phyloP scores from a whole-genome alignment of 768 basidiomycete genomes.

The Phylloporus sp. region DNA sequence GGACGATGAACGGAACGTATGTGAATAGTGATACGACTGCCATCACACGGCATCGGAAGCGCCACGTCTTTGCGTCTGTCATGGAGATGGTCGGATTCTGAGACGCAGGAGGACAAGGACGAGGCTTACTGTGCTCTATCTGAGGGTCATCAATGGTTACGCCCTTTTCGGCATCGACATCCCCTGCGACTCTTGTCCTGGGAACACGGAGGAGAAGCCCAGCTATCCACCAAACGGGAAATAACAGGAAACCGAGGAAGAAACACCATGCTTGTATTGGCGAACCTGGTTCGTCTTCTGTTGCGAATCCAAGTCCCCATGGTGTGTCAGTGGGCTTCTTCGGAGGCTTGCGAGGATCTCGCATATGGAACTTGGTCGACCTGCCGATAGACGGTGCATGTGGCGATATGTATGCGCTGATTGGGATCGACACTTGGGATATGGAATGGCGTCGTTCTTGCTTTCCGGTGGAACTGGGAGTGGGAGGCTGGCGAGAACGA shows the following conservation, averaged over 20 bases:
- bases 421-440: constrained; percentile 73
- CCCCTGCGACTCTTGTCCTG: constrained; percentile 58
- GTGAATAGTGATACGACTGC: constrained; percentile 62
- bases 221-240: constrained; percentile 66
- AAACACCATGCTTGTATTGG: constrained; percentile 75
- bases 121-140: constrained; percentile 63
- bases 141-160: constrained; percentile 78
- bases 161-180: constrained; percentile 55
- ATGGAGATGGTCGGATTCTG: constrained; percentile 4
- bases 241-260: constrained; percentile 63
- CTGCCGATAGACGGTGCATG: constrained; percentile 68
- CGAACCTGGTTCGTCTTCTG: constrained; percentile 47
- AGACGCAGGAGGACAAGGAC: not conserved
- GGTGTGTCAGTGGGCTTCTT: constrained; percentile 51
- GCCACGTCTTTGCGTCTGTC: constrained; percentile 71
- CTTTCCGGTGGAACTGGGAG: constrained; percentile 26
- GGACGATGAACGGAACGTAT: constrained; percentile 75
- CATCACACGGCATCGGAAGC: constrained; percentile 73
- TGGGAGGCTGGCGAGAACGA: constrained; percentile 30
- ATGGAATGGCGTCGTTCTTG: constrained; percentile 46
- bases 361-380: constrained; percentile 70
- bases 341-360: constrained; percentile 68
- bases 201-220: constrained; percentile 51
- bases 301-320: constrained; percentile 57
- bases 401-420: constrained; percentile 73